Base-by-base conservation (phyloP, 441 rosid genomes). In the California macrophylla region DNA sequence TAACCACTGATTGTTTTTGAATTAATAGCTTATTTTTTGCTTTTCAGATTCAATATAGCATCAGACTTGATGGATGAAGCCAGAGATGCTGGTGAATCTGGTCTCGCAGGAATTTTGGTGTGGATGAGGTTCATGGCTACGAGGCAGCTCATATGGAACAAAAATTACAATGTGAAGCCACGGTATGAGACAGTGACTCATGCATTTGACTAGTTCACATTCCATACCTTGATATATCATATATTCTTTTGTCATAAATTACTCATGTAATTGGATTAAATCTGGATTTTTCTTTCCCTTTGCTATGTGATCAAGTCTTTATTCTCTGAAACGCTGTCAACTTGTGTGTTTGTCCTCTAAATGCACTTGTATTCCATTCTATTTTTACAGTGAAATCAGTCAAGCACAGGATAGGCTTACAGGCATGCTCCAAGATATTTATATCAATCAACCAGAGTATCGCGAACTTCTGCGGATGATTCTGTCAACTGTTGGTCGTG, bases 81-180 rank as follows among this genome's bases (percentile, higher is more conserved):
- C 72, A 87, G 82, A 83, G 63, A 78, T 80, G 84, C 87, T 64
- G 97, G 97, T 40, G 85, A 85, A 68, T 75, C 87, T 78, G 98
- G 97, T 69, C 76, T 95, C 62, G 92, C 97, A n/a, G 99, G 90
- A 75, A 84, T 95, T 78, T 84, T 95, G 77, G 99, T 90, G 71
- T 95, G 99, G 99, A 90, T 92, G 97, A 87, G 99, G 84, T 95
- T 92, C 83, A 95, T 95, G 99, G 97, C 99, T 67, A 87, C 93
- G 34, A 86, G 99, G 77, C 99, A 92, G 82, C 97, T 95, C 66
- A 85, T 88, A 81, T 95, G 99, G 99, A 95, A 95, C 81, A 95
- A 92, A 82, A 90, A 92, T 84, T 95, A 95, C 82, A 95, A 95
- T 71, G 99, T 95, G 79, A 95, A 95, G 83, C 99, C 99, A 74